Evolutionary conservation across 345 rosid genomes (phyloP).

Genomic region (Theobroma cacao): DNA sequence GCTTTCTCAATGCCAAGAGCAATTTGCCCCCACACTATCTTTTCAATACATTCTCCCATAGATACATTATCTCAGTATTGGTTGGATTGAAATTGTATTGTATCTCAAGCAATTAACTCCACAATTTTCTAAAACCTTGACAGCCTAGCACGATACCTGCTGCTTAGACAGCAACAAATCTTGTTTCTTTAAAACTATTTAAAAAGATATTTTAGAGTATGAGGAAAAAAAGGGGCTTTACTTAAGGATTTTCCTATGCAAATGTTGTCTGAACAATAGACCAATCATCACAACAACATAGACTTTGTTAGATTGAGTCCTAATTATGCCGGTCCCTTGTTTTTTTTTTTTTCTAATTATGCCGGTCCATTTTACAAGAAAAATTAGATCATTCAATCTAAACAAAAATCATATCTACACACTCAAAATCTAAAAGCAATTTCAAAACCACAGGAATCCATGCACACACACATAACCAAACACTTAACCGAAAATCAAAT

Average conservation of each 20-base stretch:
- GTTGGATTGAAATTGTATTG: background rate
- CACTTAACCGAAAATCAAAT: too few relatives aligned
- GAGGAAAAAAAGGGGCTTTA: background rate
- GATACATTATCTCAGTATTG: background rate
- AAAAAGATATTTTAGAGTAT: background rate
- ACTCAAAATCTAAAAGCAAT: too few relatives aligned
- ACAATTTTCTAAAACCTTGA: background rate
- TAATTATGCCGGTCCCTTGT: background rate
- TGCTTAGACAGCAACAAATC: background rate
- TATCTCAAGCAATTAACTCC: background rate
- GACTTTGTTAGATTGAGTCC: background rate
- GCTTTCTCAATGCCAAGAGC: background rate
- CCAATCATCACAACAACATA: background rate
- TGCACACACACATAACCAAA: too few relatives aligned
- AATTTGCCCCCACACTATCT: background rate
- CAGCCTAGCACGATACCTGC: background rate
- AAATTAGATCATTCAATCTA: too few relatives aligned
- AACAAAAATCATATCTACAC: too few relatives aligned
- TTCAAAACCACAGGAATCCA: too few relatives aligned
- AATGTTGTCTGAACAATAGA: background rate
- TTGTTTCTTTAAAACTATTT: background rate
- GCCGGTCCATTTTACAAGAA: too few relatives aligned
- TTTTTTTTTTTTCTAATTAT: too few relatives aligned
- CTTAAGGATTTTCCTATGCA: background rate
- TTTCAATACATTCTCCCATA: background rate